Evolutionary conservation across 257 asterid species (phyloP).

Genomic region (Plectranthus barbatus): DNA sequence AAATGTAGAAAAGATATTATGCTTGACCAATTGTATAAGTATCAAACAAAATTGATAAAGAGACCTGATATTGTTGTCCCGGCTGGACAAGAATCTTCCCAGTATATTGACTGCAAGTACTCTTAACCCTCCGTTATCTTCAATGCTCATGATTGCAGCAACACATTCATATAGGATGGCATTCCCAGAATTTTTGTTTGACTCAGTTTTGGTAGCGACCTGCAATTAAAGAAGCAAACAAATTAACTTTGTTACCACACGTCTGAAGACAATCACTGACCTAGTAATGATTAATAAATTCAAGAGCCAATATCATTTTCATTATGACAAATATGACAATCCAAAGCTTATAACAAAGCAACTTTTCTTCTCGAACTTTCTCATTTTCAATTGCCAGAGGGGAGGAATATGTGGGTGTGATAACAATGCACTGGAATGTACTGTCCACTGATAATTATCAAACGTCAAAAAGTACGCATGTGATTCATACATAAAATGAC

Average conservation of each 20-base stretch:
- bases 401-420: not conserved
- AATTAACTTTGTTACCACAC: not conserved
- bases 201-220: constrained; percentile 96
- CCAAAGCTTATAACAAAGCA: not conserved
- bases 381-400: not conserved
- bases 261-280: not conserved
- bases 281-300: not conserved
- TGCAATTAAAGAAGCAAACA: constrained; percentile 23
- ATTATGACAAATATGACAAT: not conserved
- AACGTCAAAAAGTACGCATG: not conserved
- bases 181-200: constrained; percentile 88
- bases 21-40: not conserved
- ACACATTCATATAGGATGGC: constrained; percentile 92
- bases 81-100: constrained; percentile 95
- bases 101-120: constrained; percentile 83
- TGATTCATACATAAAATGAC: not conserved
- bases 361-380: not conserved
- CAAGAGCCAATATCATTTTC: constrained; percentile 1
- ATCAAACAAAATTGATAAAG: constrained; percentile 13
- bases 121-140: constrained; percentile 86
- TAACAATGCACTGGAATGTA: not conserved
- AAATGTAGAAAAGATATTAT: not conserved
- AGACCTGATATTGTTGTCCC: constrained; percentile 91
- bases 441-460: not conserved
- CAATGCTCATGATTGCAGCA: constrained; percentile 78